Base-by-base conservation (phyloP, 495 filamentous ascomycete genomes). In the Penicillium coffeae region DNA sequence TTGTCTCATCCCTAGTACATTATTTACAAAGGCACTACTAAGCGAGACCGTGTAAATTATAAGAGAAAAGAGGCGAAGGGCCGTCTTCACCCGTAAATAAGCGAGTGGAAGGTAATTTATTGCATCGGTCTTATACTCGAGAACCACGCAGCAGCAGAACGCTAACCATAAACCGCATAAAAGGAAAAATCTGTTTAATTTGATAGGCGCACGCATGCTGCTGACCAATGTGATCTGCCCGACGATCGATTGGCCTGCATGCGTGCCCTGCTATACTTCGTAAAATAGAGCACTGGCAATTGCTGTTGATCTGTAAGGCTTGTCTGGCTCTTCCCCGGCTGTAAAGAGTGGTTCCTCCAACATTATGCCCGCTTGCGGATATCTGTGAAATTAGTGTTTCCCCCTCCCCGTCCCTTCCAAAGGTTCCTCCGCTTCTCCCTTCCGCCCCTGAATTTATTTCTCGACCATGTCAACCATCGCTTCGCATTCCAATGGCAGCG, bases 401-500 rank as follows among this genome's bases (percentile, higher is more conserved):
- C n/a, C n/a, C n/a, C n/a, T n/a, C n/a, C n/a, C n/a, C n/a, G n/a
- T n/a, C n/a, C n/a, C n/a, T n/a, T n/a, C n/a, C n/a, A n/a, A n/a
- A n/a, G n/a, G 7, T 30, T 32, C 20, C 30, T 30, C 32, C 38
- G 18, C 38, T 36, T 12, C 37, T 5, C 37, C 25, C 21, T 12
- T n/a, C 40, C 14, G 18, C 45, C 48, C 53, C 48, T 51, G 44
- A 48, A 51, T 45, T 47, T 45, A 34, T 33, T 42, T 18, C 15
- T 33, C 15, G 21, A 36, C 48, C 48, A 59, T 59, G 55, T 42
- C 51, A 21, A 30, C 43, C 50, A 32, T 12, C 36, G 21, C 41
- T 14, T 43, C 33, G 46, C 55, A 37, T 55, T 45, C 46, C 10
- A 55, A 59, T 39, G 55, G 48, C 48, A 58, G 44, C 21, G 40